phyloP scores from a whole-genome alignment of 768 basidiomycete species.

The Tulasnella sp. region DNA sequence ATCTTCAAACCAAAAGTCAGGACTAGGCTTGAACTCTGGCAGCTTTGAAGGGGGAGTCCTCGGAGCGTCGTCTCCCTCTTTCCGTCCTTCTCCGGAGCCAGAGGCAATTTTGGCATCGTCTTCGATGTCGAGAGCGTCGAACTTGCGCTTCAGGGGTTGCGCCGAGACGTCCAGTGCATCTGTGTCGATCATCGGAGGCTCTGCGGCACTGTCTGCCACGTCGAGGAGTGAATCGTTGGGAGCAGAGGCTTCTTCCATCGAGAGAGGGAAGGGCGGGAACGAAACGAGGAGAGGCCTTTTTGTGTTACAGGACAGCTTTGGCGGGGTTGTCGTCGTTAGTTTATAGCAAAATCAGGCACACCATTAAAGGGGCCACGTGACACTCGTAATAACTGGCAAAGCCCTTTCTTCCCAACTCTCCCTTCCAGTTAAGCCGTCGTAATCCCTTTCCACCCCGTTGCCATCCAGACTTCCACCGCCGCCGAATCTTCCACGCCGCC shows the following conservation, averaged over 20 bases:
- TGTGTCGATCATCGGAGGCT: background rate
- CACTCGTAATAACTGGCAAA: constrained; percentile 6
- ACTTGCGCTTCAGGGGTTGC: constrained; percentile 17
- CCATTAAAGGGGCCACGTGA: background rate
- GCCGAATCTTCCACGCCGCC: constrained; percentile 64
- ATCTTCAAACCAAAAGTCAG: constrained; percentile 28
- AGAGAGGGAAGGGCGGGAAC: background rate
- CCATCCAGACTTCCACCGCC: constrained; percentile 69
- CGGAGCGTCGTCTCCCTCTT: background rate
- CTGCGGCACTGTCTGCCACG: constrained; percentile 13
- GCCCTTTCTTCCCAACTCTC: background rate
- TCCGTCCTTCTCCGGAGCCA: background rate
- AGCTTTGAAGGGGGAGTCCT: background rate
- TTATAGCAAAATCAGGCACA: constrained; percentile 19
- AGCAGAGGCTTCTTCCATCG: constrained; percentile 4
- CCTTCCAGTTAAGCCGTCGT: background rate
- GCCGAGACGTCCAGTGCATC: background rate
- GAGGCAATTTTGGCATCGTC: constrained; percentile 11
- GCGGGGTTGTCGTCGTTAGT: constrained; percentile 14
- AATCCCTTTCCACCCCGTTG: constrained; percentile 41
- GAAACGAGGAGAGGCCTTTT: background rate
- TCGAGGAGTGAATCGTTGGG: constrained; percentile 4
- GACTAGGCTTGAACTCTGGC: constrained; percentile 19
- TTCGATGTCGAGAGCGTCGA: constrained; percentile 19
- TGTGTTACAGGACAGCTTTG: constrained; percentile 15